These are phyloP conservation scores for Aspergillus persii DNA, from an alignment of 2,329 filamentous ascomycete species.

Conservation along the genomic window DNA sequence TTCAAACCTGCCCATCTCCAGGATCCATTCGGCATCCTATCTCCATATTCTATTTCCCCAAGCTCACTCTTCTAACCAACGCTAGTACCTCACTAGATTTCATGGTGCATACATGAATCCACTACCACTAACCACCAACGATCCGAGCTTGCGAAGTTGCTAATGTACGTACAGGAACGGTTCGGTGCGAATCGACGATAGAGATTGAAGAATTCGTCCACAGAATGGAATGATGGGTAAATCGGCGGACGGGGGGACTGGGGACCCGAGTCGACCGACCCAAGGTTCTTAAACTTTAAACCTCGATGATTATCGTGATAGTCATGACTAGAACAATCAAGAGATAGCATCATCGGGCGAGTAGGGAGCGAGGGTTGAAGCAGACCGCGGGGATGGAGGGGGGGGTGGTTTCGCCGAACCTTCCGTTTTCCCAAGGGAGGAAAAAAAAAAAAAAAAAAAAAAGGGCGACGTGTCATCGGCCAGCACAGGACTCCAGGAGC, in stretches of 20 bases:
- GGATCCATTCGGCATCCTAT: not conserved
- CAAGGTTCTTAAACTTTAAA: not conserved
- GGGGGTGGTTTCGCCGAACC: constrained; percentile 8
- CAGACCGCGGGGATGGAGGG: not conserved
- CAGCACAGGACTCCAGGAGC: not conserved
- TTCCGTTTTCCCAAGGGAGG: constrained; percentile 1
- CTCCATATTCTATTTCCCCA: constrained; percentile 7
- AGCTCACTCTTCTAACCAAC: constrained; percentile 3
- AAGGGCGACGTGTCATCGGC: constrained; percentile 21
- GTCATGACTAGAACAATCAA: no score
- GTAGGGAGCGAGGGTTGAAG: not conserved
- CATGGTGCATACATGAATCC: not conserved
- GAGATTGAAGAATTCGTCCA: not conserved
- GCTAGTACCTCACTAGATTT: constrained; percentile 13
- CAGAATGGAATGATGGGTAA: not conserved
- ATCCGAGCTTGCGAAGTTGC: not conserved
- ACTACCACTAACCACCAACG: not conserved
- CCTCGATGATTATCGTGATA: not conserved
- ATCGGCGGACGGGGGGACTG: no score
- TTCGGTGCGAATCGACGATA: not conserved
- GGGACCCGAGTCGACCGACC: not conserved
- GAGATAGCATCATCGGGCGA: not conserved
- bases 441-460: not conserved
- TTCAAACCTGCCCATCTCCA: not conserved
- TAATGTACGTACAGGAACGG: not conserved